Evolutionary conservation across 768 basidiomycete species (phyloP).

Genomic region (Phanerochaete sordida): DNA sequence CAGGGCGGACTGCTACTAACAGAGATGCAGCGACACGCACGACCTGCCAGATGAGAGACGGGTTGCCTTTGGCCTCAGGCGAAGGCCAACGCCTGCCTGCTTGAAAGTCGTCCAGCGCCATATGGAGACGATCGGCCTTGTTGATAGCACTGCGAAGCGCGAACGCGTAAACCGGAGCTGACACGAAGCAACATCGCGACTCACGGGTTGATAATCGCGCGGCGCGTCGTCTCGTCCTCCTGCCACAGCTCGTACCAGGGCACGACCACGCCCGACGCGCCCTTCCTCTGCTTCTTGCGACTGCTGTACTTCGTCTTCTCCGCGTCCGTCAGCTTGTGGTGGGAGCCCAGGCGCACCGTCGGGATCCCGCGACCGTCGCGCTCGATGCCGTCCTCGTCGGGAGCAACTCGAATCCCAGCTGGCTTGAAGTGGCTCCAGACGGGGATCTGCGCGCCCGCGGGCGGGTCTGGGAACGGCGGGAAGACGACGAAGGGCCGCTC

Average conservation of each 20-base stretch:
- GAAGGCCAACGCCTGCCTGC: slow-evolving; percentile 36
- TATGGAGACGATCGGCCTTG: slow-evolving; percentile 51
- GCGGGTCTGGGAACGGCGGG: slow-evolving; percentile 47
- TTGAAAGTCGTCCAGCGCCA: slow-evolving; percentile 58
- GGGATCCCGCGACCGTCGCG: slow-evolving; percentile 65
- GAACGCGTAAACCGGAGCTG: neutral
- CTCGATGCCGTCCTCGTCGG: slow-evolving; percentile 41
- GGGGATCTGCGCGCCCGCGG: slow-evolving; percentile 43
- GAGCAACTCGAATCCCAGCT: slow-evolving; percentile 50
- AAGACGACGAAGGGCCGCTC: slow-evolving; percentile 24
- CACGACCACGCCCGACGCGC: slow-evolving; percentile 18
- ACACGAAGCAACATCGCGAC: slow-evolving; percentile 19
- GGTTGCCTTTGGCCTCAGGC: slow-evolving; percentile 17
- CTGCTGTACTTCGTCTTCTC: slow-evolving; percentile 51
- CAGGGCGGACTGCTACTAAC: no score
- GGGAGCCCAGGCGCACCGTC: slow-evolving; percentile 50
- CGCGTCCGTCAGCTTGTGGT: slow-evolving; percentile 61
- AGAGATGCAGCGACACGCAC: no score
- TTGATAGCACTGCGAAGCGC: slow-evolving; percentile 35
- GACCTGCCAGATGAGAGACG: slow-evolving; percentile 59
- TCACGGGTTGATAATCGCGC: slow-evolving; percentile 46
- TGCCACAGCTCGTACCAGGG: slow-evolving; percentile 77
- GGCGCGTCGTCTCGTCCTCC: slow-evolving; percentile 49
- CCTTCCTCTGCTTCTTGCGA: slow-evolving; percentile 26
- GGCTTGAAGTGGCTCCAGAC: slow-evolving; percentile 58